phyloP scores from a whole-genome alignment of 306 rosid species.

The Trifolium pratense region DNA sequence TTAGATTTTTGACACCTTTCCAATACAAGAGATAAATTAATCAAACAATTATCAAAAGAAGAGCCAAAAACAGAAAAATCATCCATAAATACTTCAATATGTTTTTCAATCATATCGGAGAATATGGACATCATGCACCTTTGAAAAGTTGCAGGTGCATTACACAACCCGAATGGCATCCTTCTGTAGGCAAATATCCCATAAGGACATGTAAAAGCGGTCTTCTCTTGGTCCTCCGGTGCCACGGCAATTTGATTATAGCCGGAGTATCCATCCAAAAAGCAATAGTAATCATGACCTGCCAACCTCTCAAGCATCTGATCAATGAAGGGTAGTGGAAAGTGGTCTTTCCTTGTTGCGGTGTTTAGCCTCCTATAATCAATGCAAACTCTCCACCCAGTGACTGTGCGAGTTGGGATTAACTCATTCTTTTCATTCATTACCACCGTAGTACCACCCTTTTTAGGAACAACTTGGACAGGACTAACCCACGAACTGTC shows the following conservation, averaged over 20 bases:
- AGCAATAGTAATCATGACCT: neutral
- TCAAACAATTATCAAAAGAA: no score
- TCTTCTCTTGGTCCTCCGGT: neutral
- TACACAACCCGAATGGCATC: no score
- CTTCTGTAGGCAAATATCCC: neutral
- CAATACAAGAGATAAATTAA: no score
- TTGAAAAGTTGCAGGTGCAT: no score
- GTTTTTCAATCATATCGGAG: no score
- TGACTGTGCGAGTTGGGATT: neutral
- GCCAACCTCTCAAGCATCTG: neutral
- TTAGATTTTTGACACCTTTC: no score
- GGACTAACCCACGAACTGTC: neutral
- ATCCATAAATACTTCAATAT: no score
- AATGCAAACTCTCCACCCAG: neutral
- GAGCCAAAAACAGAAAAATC: no score
- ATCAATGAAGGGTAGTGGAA: neutral
- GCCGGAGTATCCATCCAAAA: neutral
- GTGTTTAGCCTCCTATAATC: neutral
- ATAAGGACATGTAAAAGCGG: neutral
- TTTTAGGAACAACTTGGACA: neutral
- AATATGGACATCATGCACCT: no score
- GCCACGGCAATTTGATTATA: neutral
- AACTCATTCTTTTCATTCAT: neutral
- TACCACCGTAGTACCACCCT: neutral
- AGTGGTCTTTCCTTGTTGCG: neutral